Percentiles rank a stretch among this genome's conserved stretches.
Conservation (phyloP, 1,284 basidiomycete species). For the Coniferiporia sulphurascens region DNA sequence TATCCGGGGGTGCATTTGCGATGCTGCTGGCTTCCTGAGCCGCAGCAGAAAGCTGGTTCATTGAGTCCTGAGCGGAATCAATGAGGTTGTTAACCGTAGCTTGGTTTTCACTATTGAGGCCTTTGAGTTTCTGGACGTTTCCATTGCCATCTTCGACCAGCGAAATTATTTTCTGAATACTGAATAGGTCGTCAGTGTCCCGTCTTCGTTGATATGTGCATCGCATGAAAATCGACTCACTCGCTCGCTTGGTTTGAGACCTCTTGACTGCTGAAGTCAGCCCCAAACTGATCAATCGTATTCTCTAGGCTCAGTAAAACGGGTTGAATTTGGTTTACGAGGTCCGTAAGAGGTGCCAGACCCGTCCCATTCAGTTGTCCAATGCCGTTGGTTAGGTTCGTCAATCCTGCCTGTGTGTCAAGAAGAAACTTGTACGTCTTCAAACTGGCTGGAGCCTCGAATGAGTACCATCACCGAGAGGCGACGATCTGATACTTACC, state of each 20-base stretch:
- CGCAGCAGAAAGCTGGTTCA: slow-evolving; percentile 18
- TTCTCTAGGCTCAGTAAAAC: slow-evolving; percentile 14
- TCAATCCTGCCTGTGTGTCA: slow-evolving; percentile 17
- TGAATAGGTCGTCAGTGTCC: background rate
- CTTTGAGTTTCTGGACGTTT: slow-evolving; percentile 17
- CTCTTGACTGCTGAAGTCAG: slow-evolving; percentile 20
- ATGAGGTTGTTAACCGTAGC: slow-evolving; percentile 15
- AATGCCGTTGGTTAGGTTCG: slow-evolving; percentile 16
- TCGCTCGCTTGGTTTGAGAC: slow-evolving; percentile 17
- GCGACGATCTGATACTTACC: slow-evolving; percentile 7
- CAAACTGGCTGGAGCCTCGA: slow-evolving; percentile 19
- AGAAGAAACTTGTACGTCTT: slow-evolving; percentile 21
- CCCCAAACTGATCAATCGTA: slow-evolving; percentile 20
- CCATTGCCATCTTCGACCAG: slow-evolving; percentile 17
- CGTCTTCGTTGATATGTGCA: background rate
- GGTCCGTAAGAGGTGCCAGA: slow-evolving; percentile 10
- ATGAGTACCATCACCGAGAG: slow-evolving; percentile 5
- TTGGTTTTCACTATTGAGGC: slow-evolving; percentile 17
- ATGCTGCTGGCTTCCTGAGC: slow-evolving; percentile 13
- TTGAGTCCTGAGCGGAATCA: slow-evolving; percentile 14
- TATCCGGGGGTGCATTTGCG: slow-evolving; percentile 23
- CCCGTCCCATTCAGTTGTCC: slow-evolving; percentile 14
- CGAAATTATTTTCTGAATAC: slow-evolving; percentile 18
- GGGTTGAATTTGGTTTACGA: slow-evolving; percentile 17
- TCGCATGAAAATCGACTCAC: slow-evolving; percentile 1